These are phyloP conservation scores for Cajanus cajan DNA, from an alignment of 306 rosid species.

Conservation along the genomic window DNA sequence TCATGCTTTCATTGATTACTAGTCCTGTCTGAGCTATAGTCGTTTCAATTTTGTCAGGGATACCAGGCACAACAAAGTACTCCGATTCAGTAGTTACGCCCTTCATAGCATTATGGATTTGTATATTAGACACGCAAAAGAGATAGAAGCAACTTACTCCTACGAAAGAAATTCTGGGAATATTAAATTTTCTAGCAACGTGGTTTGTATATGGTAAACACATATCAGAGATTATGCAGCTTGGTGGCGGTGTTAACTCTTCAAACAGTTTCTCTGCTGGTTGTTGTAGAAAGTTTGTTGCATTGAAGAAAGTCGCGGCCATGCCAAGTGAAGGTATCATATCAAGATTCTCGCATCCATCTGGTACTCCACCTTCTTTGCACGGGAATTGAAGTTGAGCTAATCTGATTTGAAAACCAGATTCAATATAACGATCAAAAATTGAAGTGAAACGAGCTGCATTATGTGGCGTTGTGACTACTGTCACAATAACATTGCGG, in stretches of 20 bases:
- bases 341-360: constrained; percentile 70
- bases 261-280: constrained; percentile 39
- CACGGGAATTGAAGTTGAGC: constrained; percentile 55
- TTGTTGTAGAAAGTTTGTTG: constrained; percentile 25
- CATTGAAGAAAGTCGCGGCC: constrained; percentile 18
- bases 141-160: constrained; percentile 37
- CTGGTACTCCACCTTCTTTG: constrained; percentile 56
- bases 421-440: constrained; percentile 34
- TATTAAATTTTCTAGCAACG: constrained; percentile 36
- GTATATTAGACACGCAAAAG: background rate
- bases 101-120: background rate
- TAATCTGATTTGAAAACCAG: constrained; percentile 38
- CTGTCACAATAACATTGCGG: constrained; percentile 48
- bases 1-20: background rate
- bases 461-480: constrained; percentile 68
- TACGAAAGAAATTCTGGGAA: constrained; percentile 55
- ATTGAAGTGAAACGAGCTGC: constrained; percentile 55
- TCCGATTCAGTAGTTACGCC: constrained; percentile 26
- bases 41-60: constrained; percentile 46
- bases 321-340: constrained; percentile 46
- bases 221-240: constrained; percentile 57
- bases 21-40: constrained; percentile 24
- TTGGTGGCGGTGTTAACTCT: constrained; percentile 41
- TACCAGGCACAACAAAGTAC: constrained; percentile 37
- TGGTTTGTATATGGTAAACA: constrained; percentile 50